Percentiles rank a stretch among this genome's conserved stretches.
These are phyloP conservation scores for Phytophthora aleatoria DNA, from an alignment of 352 stramenopile species.

Conservation along the genomic window DNA sequence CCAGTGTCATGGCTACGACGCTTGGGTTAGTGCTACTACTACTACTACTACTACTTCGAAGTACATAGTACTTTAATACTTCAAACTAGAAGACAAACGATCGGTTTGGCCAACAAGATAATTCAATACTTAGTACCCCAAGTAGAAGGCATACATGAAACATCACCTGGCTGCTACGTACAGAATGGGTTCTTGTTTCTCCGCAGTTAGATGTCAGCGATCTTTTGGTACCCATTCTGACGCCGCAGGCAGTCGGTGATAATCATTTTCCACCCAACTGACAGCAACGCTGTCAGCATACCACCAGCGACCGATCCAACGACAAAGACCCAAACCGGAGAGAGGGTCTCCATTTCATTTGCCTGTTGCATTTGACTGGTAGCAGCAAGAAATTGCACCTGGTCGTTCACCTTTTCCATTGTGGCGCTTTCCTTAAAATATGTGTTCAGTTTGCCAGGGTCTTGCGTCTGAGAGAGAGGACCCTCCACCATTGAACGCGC, in stretches of 20 bases:
- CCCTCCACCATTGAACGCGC: constrained; percentile 50
- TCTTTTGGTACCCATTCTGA: constrained; percentile 26
- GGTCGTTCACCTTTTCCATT: neutral
- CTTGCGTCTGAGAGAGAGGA: constrained; percentile 24
- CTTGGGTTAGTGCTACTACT: too few species aligned
- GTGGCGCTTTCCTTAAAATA: neutral
- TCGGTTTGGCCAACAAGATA: too few species aligned
- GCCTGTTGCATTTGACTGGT: constrained; percentile 26
- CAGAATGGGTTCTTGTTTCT: too few species aligned
- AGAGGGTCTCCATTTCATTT: constrained; percentile 9
- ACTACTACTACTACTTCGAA: too few species aligned
- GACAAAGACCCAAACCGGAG: constrained; percentile 22
- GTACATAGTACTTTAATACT: too few species aligned
- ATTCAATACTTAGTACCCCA: too few species aligned
- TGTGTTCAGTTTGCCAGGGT: constrained; percentile 1
- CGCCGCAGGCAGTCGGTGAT: constrained; percentile 29
- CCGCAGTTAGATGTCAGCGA: constrained; percentile 24
- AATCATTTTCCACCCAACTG: constrained; percentile 35
- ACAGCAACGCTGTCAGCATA: constrained; percentile 28
- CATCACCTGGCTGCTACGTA: too few species aligned
- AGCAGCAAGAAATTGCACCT: constrained; percentile 21
- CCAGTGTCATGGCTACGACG: too few species aligned
- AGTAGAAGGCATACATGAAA: too few species aligned
- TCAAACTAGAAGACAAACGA: too few species aligned
- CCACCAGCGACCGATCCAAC: constrained; percentile 29